Evolutionary conservation across 352 stramenopile species (phyloP).

Genomic region (Thraustotheca clavata): DNA sequence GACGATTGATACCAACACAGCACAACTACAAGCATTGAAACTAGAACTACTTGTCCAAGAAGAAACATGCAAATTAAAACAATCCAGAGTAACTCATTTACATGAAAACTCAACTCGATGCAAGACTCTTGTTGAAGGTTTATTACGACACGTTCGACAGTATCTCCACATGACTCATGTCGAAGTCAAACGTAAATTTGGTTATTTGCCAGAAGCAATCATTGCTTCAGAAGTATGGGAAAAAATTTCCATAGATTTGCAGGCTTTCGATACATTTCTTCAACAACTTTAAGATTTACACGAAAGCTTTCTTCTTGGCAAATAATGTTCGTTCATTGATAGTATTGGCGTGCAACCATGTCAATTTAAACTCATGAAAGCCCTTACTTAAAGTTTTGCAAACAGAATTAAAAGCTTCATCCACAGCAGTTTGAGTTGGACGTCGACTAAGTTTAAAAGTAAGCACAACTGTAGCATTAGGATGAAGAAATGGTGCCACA

Average conservation of each 20-base stretch:
- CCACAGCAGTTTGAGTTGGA: constrained; percentile 24
- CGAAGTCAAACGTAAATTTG: constrained; percentile 76
- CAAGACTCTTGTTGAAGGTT: constrained; percentile 29
- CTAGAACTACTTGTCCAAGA: constrained; percentile 22
- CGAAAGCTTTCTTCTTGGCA: constrained; percentile 26
- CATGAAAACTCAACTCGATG: neutral
- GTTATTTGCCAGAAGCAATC: constrained; percentile 70
- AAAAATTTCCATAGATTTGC: constrained; percentile 46
- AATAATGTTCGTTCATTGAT: constrained; percentile 41
- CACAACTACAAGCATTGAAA: constrained; percentile 20
- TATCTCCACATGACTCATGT: constrained; percentile 53
- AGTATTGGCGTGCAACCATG: constrained; percentile 38
- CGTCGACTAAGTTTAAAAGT: constrained; percentile 37
- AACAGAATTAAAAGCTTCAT: constrained; percentile 21
- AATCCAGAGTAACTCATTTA: constrained; percentile 22
- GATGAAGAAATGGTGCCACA: constrained; percentile 23
- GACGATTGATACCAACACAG: constrained; percentile 15
- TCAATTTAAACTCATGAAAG: constrained; percentile 24
- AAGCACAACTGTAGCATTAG: constrained; percentile 25
- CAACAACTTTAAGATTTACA: neutral
- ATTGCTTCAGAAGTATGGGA: constrained; percentile 49
- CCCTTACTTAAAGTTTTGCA: neutral
- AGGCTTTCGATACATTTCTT: constrained; percentile 39
- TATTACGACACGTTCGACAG: constrained; percentile 51
- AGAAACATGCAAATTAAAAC: constrained; percentile 29